Evolutionary conservation across 2,329 filamentous ascomycete species (phyloP).

Genomic region (Salinomyces thailandicus): DNA sequence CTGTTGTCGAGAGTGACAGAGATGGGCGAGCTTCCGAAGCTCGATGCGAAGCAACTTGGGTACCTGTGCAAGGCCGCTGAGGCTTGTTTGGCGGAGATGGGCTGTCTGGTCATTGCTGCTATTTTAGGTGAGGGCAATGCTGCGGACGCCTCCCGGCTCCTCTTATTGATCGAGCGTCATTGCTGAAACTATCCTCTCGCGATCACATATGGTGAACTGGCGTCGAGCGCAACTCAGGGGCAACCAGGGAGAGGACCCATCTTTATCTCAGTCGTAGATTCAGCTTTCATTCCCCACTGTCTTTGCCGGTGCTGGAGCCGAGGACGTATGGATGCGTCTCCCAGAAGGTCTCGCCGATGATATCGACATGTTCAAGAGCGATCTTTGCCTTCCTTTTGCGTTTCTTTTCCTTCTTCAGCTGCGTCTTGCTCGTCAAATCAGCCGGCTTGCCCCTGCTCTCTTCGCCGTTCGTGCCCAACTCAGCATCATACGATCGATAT

Average conservation of each 20-base stretch:
- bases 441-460: constrained; percentile 2
- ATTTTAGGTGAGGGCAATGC: constrained; percentile 4
- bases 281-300: constrained; percentile 1
- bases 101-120: constrained; percentile 4
- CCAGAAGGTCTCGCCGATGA: constrained; percentile 96
- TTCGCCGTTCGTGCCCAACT: constrained; percentile 22
- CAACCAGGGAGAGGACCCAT: no score
- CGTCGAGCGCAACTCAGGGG: no score
- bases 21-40: constrained; percentile 2
- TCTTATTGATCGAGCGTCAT: no score
- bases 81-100: constrained; percentile 3
- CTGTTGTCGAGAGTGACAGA: constrained; percentile 5
- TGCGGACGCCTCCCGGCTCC: constrained; percentile 1
- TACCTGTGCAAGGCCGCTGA: constrained; percentile 30
- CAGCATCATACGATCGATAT: constrained; percentile 44
- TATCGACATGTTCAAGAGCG: constrained; percentile 75
- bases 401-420: constrained; percentile 74
- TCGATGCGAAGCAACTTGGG: constrained; percentile 5
- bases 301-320: constrained; percentile 22
- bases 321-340: constrained; percentile 65
- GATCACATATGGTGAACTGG: no score
- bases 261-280: no score
- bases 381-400: constrained; percentile 68
- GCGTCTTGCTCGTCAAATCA: constrained; percentile 47
- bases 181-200: no score